A percentile compares a stretch with the other conserved stretches of the same genome.
Evolutionary conservation across 305 asterid species (phyloP).

Genomic region (Nicotiana rustica): DNA sequence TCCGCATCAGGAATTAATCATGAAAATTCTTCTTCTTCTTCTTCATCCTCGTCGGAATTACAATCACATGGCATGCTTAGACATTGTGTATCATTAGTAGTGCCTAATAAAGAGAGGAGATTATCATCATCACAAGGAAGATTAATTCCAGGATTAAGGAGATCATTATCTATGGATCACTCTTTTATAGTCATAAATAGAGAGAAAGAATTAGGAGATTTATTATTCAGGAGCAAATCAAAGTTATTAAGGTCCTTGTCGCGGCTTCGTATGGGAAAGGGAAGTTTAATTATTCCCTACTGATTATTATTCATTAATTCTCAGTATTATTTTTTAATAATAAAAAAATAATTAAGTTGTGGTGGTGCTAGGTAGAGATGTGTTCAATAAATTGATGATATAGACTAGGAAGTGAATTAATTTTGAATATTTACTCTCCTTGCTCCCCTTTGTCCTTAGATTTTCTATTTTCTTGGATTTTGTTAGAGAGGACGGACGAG

Average conservation of each 20-base stretch:
- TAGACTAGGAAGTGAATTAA: neutral
- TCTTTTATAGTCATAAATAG: constrained; percentile 40
- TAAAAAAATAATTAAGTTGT: no score
- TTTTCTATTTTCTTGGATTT: neutral
- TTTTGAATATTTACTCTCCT: neutral
- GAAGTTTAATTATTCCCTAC: constrained; percentile 50
- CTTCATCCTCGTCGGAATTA: neutral
- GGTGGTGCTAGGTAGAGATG: neutral
- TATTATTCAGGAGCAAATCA: constrained; percentile 40
- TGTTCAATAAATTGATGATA: neutral
- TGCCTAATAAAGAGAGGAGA: constrained; percentile 37
- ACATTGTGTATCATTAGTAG: constrained; percentile 44
- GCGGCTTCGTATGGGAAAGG: constrained; percentile 45
- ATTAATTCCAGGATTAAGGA: constrained; percentile 45
- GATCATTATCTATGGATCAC: constrained; percentile 69
- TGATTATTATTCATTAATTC: constrained; percentile 31
- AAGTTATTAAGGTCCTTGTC: constrained; percentile 54
- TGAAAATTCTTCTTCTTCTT: constrained; percentile 3
- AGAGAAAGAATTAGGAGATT: constrained; percentile 26
- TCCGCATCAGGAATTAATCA: neutral
- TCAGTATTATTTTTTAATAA: no score
- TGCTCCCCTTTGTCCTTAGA: neutral
- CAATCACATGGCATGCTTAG: constrained; percentile 41
- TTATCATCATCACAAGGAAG: constrained; percentile 35
- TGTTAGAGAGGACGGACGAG: constrained; percentile 63